Evolutionary conservation across 495 filamentous ascomycete genomes (phyloP).

Genomic region (Podospora pseudopauciseta): DNA sequence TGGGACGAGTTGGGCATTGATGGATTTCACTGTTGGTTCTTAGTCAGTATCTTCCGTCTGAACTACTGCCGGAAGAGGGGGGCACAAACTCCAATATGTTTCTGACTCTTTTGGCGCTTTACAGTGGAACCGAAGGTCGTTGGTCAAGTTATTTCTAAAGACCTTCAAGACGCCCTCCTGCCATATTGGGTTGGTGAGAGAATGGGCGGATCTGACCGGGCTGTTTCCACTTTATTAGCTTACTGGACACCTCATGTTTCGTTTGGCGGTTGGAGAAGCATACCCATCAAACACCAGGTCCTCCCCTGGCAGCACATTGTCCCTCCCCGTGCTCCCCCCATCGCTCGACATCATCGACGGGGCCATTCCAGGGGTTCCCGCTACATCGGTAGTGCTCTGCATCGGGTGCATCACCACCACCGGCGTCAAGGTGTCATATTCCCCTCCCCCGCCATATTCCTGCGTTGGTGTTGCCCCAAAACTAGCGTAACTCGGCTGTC

Average conservation of each 20-base stretch:
- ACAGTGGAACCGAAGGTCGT: conserved; percentile 33
- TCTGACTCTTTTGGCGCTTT: conserved; percentile 32
- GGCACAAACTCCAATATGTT: conserved; percentile 33
- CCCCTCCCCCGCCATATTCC: background rate
- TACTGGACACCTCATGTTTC: background rate
- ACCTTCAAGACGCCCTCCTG: conserved; percentile 32
- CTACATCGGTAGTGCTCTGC: background rate
- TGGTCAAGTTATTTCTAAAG: conserved; percentile 31
- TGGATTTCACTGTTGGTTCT: conserved; percentile 28
- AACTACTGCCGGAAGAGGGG: background rate
- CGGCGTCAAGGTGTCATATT: conserved; percentile 29
- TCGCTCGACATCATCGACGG: conserved; percentile 23
- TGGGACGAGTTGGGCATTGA: conserved; percentile 35
- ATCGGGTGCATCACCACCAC: conserved; percentile 26
- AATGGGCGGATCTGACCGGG: conserved; percentile 28
- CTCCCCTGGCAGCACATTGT: conserved; percentile 36
- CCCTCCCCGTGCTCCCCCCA: conserved; percentile 28
- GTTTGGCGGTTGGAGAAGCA: conserved; percentile 2
- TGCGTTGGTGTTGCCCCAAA: background rate
- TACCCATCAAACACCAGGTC: conserved; percentile 33
- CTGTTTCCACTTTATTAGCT: conserved; percentile 7
- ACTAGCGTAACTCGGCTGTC: conserved; percentile 4
- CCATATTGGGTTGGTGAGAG: conserved; percentile 26
- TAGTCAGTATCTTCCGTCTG: background rate
- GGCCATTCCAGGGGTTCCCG: background rate